phyloP scores from a whole-genome alignment of 352 stramenopile species.

The Globisporangium heterothallicum region DNA sequence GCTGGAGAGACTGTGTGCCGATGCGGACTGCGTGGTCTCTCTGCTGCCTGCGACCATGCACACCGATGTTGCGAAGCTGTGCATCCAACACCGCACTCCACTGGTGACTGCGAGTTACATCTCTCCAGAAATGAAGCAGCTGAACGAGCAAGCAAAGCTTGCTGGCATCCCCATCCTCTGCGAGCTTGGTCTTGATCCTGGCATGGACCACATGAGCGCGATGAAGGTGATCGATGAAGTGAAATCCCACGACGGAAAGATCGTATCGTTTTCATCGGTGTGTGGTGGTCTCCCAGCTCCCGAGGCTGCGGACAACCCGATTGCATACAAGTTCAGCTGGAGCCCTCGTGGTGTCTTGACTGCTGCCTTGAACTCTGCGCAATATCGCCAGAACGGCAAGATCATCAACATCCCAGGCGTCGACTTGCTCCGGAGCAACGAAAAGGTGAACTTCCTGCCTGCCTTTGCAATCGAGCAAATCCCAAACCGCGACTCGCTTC shows the following conservation, averaged over 20 bases:
- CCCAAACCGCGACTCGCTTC: conserved; percentile 92
- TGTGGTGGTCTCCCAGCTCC: conserved; percentile 93
- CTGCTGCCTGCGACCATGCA: conserved; percentile 94
- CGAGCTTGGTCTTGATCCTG: conserved; percentile 94
- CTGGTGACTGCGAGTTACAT: conserved; percentile 96
- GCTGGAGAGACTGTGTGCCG: conserved; percentile 61
- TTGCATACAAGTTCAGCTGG: conserved; percentile 98
- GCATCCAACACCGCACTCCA: conserved; percentile 80
- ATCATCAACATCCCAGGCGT: conserved; percentile 82
- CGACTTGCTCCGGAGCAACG: conserved; percentile 83
- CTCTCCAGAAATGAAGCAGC: conserved; percentile 87
- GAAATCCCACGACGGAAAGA: conserved; percentile 80
- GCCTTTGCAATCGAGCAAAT: conserved; percentile 93
- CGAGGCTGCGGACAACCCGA: conserved; percentile 93
- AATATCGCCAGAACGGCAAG: conserved; percentile 83
- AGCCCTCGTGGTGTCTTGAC: conserved; percentile 92
- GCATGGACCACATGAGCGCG: conserved; percentile 96
- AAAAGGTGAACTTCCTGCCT: conserved; percentile 83
- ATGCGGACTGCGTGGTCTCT: conserved; percentile 92
- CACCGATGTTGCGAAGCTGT: conserved; percentile 81
- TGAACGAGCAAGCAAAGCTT: conserved; percentile 68
- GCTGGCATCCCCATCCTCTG: conserved; percentile 91
- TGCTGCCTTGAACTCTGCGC: conserved; percentile 87
- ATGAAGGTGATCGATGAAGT: conserved; percentile 97
- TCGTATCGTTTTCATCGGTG: conserved; percentile 92